Evolutionary conservation across 495 filamentous ascomycete species (phyloP), one percentile per base, ranked within the genome.

Genomic region (Talaromyces nanjingensis): DNA sequence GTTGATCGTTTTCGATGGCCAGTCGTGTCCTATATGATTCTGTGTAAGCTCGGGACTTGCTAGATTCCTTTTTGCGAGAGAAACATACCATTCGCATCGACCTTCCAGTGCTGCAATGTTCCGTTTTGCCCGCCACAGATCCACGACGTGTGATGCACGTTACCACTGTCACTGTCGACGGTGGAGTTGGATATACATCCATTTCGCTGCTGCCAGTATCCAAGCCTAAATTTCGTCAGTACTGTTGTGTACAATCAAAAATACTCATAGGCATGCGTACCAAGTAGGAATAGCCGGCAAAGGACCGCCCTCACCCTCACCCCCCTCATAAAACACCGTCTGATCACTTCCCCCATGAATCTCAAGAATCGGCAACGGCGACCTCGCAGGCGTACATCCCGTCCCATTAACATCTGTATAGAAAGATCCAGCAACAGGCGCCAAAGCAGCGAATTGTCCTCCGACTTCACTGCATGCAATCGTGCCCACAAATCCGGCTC

Each of bases 401-500:
- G 78, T 77, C 11, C 60, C 60, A n/a, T 57, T 25, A 3, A 64
- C 61, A 60, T 60, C 58, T 6, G 58, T 60, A 58, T 76, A 73
- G 22, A 68, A 73, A 14, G 72, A 67, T 55, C 76, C 73, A n/a
- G 71, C 68, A 62, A 75, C 77, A 0, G 77, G 70, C 16, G 79
- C 77, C 64, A 82, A 81, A 4, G 79, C 79, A 9, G 79, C 79
- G 64, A 82, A 79, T 0, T 72, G 67, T 25, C 73, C 74, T 7
- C 72, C 67, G 0, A 65, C 71, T 5, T 70, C 58, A 25, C 77
- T 69, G 69, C 85, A 87, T 2, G 85, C 84, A 2, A 88, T 76
- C 0, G 80, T 70, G 39, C 73, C 73, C 2, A 78, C 75, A 62
- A 87, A 83, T 2, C 83, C 83, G 6, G 83, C 85, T 22, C 85